These are phyloP conservation scores for Myriosclerotinia duriaeana DNA, from an alignment of 2,329 filamentous ascomycete genomes.

Conservation along the genomic window DNA sequence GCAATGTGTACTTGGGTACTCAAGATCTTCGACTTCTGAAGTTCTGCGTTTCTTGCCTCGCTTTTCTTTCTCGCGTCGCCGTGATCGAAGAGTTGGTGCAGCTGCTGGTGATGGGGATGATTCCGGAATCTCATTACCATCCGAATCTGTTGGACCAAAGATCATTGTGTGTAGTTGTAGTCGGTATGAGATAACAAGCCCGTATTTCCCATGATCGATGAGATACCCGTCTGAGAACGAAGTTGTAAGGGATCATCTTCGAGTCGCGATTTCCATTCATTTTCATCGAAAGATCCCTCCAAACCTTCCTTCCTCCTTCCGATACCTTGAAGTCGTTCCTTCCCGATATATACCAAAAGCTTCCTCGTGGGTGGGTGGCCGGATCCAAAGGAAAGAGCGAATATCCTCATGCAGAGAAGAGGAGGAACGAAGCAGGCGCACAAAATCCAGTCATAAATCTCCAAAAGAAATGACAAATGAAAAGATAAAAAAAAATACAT, in stretches of 20 bases:
- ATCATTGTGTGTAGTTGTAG: neutral
- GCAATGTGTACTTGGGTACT: neutral
- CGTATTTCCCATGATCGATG: conserved; percentile 2
- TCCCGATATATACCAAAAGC: neutral
- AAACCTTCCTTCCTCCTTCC: neutral
- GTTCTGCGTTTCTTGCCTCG: conserved; percentile 17
- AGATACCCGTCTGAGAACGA: neutral
- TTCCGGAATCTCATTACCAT: neutral
- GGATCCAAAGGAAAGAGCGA: neutral
- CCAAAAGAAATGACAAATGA: conserved; percentile 19
- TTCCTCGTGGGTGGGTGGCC: neutral
- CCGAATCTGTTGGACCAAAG: neutral
- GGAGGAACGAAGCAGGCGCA: conserved; percentile 12
- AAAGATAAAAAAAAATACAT: conserved; percentile 45
- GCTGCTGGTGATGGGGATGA: conserved; percentile 2
- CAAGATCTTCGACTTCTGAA: neutral
- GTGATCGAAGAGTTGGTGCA: neutral
- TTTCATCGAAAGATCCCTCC: neutral
- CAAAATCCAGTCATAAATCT: neutral
- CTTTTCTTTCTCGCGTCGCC: neutral
- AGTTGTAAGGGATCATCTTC: neutral
- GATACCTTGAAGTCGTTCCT: neutral
- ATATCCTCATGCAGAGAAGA: neutral
- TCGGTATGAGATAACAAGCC: neutral
- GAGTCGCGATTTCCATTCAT: neutral